Conservation (phyloP, 108 stramenopile species). For the Cyclotella sp. region DNA sequence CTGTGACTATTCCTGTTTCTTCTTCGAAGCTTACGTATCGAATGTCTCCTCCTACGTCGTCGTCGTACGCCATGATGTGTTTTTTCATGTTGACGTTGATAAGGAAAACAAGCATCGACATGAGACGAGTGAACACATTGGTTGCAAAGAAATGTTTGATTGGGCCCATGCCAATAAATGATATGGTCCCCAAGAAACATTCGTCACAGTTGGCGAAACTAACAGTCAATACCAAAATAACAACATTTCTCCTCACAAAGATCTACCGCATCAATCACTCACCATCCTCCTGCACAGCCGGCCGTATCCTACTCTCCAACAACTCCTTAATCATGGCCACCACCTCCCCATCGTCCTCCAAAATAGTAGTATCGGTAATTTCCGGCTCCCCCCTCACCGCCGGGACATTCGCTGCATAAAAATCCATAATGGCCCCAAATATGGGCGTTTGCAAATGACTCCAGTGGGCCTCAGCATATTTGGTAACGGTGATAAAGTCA, state of each 20-base stretch:
- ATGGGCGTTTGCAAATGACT: slow-evolving; percentile 84
- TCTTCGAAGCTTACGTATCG: slow-evolving; percentile 91
- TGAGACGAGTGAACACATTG: neutral
- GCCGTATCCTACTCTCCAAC: slow-evolving; percentile 95
- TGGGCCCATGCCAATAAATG: too few species aligned
- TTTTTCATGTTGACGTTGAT: neutral
- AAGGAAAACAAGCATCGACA: neutral
- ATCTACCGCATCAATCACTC: neutral
- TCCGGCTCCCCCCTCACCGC: slow-evolving; percentile 71
- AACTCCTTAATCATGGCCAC: slow-evolving; percentile 99
- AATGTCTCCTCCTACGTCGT: slow-evolving; percentile 91
- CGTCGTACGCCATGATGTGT: neutral
- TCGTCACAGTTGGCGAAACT: too few species aligned
- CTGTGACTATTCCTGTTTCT: slow-evolving; percentile 83
- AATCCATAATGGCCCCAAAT: slow-evolving; percentile 94
- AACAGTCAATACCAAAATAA: neutral
- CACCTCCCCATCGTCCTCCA: slow-evolving; percentile 96
- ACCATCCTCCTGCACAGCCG: slow-evolving; percentile 98
- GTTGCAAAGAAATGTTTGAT: too few species aligned
- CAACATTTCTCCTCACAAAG: neutral
- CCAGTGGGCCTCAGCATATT: slow-evolving; percentile 88
- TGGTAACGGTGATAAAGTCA: slow-evolving; percentile 98
- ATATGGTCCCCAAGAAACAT: too few species aligned
- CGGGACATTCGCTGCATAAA: slow-evolving; percentile 75
- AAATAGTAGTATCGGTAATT: slow-evolving; percentile 93